Conservation (phyloP, 495 filamentous ascomycete genomes). For the Articulospora tetracladia region DNA sequence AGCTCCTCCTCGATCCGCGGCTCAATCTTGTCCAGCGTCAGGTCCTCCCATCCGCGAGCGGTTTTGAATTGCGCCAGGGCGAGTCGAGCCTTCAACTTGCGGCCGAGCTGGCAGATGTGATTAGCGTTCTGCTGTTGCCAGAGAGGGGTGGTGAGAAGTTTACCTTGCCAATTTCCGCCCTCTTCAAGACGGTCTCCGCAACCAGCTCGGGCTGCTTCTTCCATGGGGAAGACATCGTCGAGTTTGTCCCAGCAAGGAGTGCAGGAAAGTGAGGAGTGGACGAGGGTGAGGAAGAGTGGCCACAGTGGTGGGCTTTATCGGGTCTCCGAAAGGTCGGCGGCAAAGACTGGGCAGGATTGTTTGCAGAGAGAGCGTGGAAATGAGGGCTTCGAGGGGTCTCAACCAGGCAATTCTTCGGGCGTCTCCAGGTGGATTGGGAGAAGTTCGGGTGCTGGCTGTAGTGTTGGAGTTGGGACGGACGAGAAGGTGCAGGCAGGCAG, state of each 20-base stretch:
- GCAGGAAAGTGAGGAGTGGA: not conserved
- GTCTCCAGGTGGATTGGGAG: not conserved
- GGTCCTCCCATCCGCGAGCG: conserved; percentile 81
- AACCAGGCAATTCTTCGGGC: not conserved
- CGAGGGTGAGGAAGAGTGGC: not conserved
- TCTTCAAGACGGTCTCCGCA: conserved; percentile 63
- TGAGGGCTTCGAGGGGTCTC: conserved; percentile 1
- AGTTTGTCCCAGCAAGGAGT: not conserved
- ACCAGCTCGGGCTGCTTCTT: conserved; percentile 61
- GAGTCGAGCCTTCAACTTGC: conserved; percentile 85
- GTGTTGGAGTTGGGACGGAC: not conserved
- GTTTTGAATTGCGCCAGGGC: conserved; percentile 96
- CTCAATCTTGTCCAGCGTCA: conserved; percentile 71
- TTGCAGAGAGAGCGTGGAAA: conserved; percentile 6
- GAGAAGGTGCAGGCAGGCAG: no score
- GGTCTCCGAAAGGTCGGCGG: conserved; percentile 15
- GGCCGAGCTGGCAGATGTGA: conserved; percentile 64
- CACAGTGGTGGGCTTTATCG: conserved; percentile 11
- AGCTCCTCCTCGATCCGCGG: conserved; percentile 69
- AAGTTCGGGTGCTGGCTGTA: not conserved
- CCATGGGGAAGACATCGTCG: conserved; percentile 51
- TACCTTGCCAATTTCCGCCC: conserved; percentile 85
- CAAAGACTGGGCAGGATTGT: not conserved
- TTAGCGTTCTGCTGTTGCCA: not conserved
- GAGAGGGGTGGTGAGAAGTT: conserved; percentile 1